A percentile compares a stretch with the other conserved stretches of the same genome.
Conservation (phyloP, 2,329 filamentous ascomycete species). For the Penicillium brasilianum region DNA sequence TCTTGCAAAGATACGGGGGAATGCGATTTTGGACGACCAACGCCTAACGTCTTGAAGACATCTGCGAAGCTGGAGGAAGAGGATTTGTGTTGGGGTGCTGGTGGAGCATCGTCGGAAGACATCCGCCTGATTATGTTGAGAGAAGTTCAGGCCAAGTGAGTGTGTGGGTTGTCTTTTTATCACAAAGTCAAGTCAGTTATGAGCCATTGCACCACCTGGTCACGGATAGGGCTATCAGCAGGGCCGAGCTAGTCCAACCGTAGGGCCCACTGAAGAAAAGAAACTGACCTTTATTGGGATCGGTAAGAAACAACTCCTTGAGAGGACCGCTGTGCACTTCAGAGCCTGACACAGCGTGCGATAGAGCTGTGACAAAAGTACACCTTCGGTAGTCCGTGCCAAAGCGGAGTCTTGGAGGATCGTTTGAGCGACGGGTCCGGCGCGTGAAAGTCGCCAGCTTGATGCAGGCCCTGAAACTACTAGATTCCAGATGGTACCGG, state of each 20-base stretch:
- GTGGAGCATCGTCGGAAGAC: constrained; percentile 51
- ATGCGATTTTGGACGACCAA: constrained; percentile 45
- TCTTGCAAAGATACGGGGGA: constrained; percentile 42
- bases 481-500: background rate
- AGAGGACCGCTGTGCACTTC: constrained; percentile 16
- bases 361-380: constrained; percentile 22
- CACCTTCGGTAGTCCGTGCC: constrained; percentile 16
- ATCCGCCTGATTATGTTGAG: constrained; percentile 38
- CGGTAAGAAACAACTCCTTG: constrained; percentile 13
- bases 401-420: constrained; percentile 15
- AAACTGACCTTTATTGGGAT: constrained; percentile 16
- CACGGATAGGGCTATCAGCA: background rate
- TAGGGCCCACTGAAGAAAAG: background rate
- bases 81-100: constrained; percentile 41
- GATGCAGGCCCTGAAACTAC: background rate
- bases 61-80: constrained; percentile 48
- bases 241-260: background rate
- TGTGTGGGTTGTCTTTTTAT: constrained; percentile 8
- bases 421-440: constrained; percentile 2
- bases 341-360: constrained; percentile 15
- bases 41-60: constrained; percentile 51
- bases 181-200: constrained; percentile 18
- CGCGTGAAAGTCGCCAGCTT: background rate
- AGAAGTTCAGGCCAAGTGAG: constrained; percentile 10
- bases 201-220: constrained; percentile 18